Conservation (phyloP, 1,139 yeast species). For the Taphrina communis region DNA sequence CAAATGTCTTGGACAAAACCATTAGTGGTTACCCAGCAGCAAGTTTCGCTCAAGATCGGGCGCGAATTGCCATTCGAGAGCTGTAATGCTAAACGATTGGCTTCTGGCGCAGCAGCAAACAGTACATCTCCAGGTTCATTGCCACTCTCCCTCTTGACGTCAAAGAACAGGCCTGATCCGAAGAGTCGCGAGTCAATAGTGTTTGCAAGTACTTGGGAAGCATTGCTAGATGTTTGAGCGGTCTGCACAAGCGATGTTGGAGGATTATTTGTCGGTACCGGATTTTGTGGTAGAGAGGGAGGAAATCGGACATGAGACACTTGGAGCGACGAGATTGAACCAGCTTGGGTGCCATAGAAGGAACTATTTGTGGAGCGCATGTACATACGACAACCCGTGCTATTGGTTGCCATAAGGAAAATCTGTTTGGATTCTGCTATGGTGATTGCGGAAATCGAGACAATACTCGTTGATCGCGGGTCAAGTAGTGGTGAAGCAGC, state of each 20-base stretch:
- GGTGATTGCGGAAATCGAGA: conserved; percentile 67
- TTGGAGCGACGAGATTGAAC: conserved; percentile 46
- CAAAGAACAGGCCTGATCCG: conserved; percentile 83
- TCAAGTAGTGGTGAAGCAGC: conserved; percentile 51
- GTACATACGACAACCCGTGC: conserved; percentile 80
- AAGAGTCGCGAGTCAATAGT: conserved; percentile 57
- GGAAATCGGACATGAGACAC: conserved; percentile 53
- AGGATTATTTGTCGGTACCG: conserved; percentile 20
- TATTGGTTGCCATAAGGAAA: conserved; percentile 82
- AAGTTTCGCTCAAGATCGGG: conserved; percentile 72
- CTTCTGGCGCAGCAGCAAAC: conserved; percentile 80
- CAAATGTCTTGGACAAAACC: conserved; percentile 75
- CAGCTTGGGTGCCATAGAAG: conserved; percentile 20
- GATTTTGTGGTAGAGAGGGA: conserved; percentile 46
- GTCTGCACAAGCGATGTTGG: conserved; percentile 11
- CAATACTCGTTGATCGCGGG: conserved; percentile 52
- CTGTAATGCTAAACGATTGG: conserved; percentile 65
- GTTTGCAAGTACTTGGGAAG: conserved; percentile 24
- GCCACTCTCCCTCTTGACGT: conserved; percentile 50
- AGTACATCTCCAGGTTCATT: conserved; percentile 56
- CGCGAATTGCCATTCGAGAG: conserved; percentile 54
- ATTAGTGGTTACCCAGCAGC: conserved; percentile 67
- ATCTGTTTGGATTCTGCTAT: conserved; percentile 70
- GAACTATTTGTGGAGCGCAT: conserved; percentile 51
- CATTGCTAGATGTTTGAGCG: conserved; percentile 5